Evolutionary conservation across 768 basidiomycete genomes (phyloP).

Genomic region (Rhodosporidiobolus sp.): DNA sequence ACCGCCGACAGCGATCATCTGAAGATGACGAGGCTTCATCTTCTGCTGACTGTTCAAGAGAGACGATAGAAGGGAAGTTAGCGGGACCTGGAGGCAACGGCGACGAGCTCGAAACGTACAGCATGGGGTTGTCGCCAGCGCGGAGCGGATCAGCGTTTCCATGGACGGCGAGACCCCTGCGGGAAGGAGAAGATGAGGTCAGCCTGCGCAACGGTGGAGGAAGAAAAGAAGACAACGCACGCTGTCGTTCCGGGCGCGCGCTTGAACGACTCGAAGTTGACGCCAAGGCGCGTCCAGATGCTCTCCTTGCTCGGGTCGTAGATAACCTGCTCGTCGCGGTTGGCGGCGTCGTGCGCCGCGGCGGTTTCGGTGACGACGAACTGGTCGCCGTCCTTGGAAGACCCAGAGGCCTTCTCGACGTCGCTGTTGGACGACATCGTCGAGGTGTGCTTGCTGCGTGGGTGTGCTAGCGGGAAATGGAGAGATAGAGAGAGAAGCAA

Average conservation of each 20-base stretch:
- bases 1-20: constrained; percentile 45
- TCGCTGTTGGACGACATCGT: neutral
- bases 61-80: too few relatives aligned
- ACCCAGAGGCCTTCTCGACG: constrained; percentile 9
- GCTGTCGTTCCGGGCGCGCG: constrained; percentile 49
- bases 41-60: constrained; percentile 43
- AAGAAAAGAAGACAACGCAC: constrained; percentile 15
- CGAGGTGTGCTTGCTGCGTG: too few relatives aligned
- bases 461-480: neutral
- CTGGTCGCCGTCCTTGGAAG: neutral
- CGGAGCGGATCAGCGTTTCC: constrained; percentile 38
- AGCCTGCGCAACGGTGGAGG: neutral
- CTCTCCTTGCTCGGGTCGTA: constrained; percentile 49
- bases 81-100: too few relatives aligned
- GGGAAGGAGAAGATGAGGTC: neutral
- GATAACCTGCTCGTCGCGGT: neutral
- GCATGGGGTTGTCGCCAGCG: constrained; percentile 43
- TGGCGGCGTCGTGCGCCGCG: neutral
- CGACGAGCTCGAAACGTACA: neutral
- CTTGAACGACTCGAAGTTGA: constrained; percentile 50
- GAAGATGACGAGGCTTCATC: constrained; percentile 48
- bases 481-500: neutral
- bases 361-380: constrained; percentile 16
- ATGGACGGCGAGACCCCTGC: constrained; percentile 16
- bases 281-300: constrained; percentile 46